A percentile compares a stretch with the other conserved stretches of the same genome.
These are phyloP conservation scores for Triticum monococcum DNA, from an alignment of 176 grass and related monocot genomes.

Conservation along the genomic window DNA sequence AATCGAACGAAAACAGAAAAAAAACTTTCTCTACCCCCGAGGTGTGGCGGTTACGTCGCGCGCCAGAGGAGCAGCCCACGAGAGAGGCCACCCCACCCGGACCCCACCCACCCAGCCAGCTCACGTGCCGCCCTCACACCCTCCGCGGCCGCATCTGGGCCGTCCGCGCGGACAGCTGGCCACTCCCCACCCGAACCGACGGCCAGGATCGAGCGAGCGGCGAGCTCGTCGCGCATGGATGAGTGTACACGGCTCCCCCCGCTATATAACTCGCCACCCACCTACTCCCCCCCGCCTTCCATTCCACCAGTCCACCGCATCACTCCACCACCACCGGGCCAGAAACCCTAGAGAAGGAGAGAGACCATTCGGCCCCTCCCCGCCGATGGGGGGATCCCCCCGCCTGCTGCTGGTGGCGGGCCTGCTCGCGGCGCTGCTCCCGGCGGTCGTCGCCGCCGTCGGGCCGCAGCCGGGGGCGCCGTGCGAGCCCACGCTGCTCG, in stretches of 20 bases:
- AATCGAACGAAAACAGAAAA: too few relatives aligned
- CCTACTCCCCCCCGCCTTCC: background rate
- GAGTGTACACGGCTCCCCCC: background rate
- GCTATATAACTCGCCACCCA: background rate
- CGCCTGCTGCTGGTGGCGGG: background rate
- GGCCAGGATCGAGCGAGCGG: background rate
- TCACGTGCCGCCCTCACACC: background rate
- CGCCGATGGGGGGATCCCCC: background rate
- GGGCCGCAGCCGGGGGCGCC: background rate
- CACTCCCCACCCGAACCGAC: background rate
- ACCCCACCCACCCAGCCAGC: too few relatives aligned
- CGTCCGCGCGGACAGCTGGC: background rate
- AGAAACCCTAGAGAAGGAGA: slow-evolving; percentile 12
- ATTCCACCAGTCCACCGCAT: background rate
- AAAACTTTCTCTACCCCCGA: too few relatives aligned
- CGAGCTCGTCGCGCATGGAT: background rate
- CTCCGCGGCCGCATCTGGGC: background rate
- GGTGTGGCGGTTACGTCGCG: too few relatives aligned
- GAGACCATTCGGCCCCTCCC: background rate
- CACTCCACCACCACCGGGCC: background rate
- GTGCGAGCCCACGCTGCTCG: slow-evolving; percentile 3
- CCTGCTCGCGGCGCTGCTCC: background rate
- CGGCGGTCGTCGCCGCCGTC: background rate
- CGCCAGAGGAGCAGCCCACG: too few relatives aligned
- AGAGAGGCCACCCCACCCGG: too few relatives aligned